These are phyloP conservation scores for Zostera marina DNA, from an alignment of 116 monocot species.

Conservation along the genomic window DNA sequence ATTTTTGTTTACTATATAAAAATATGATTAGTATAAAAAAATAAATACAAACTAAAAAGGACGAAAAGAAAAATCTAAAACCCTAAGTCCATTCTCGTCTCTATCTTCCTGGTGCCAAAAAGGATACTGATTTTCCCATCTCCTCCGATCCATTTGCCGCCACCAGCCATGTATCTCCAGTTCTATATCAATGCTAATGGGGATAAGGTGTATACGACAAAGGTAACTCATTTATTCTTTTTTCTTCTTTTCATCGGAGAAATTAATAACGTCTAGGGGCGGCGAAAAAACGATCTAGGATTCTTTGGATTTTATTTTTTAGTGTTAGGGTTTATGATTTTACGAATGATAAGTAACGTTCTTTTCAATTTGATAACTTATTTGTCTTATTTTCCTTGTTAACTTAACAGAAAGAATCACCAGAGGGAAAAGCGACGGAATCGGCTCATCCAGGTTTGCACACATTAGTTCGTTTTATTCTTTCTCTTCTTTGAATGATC, in stretches of 20 bases:
- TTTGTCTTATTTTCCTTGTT: neutral
- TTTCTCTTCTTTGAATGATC: neutral
- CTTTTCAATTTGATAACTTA: neutral
- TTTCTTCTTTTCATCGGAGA: neutral
- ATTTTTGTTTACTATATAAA: too few relatives aligned
- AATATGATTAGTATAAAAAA: too few relatives aligned
- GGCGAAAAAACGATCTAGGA: neutral
- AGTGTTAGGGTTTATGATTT: neutral
- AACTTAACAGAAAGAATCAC: conserved; percentile 2
- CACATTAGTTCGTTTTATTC: neutral
- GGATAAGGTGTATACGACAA: conserved; percentile 27
- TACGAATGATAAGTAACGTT: neutral
- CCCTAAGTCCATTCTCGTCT: too few relatives aligned
- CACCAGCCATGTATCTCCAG: conserved; percentile 18
- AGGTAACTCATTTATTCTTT: conserved; percentile 6
- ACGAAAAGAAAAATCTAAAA: too few relatives aligned
- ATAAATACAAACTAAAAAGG: too few relatives aligned
- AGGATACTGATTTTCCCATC: too few relatives aligned
- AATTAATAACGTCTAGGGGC: neutral
- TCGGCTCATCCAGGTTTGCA: neutral
- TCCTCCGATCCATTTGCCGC: too few relatives aligned
- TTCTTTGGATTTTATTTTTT: neutral
- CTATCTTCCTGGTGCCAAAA: too few relatives aligned
- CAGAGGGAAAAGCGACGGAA: neutral
- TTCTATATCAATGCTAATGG: conserved; percentile 25